Conservation (phyloP, 805 yeast genomes). For the Tetrapisispora iriomotensis region DNA sequence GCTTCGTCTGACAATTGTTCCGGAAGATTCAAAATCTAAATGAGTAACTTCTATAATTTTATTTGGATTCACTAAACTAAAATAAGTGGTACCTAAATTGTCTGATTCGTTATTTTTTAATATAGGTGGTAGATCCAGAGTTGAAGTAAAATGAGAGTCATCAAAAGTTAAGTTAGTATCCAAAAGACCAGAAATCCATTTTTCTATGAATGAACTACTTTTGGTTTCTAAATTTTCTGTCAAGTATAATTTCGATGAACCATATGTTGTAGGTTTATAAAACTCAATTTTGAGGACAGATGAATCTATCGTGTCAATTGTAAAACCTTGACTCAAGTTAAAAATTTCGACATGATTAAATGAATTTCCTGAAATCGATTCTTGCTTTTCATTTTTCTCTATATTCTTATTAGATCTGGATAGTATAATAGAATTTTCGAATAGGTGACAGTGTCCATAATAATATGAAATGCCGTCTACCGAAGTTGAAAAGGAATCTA, state of each 20-base stretch:
- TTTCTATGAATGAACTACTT: slow-evolving; percentile 28
- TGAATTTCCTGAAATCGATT: slow-evolving; percentile 4
- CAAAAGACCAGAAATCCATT: slow-evolving; percentile 35
- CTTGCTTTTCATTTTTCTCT: slow-evolving; percentile 3
- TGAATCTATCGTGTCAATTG: slow-evolving; percentile 16
- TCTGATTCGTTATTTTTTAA: slow-evolving; percentile 5
- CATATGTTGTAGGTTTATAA: neutral
- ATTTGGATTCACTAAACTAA: slow-evolving; percentile 13
- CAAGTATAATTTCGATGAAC: slow-evolving; percentile 8
- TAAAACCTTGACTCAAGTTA: slow-evolving; percentile 7
- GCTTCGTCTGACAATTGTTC: slow-evolving; percentile 20
- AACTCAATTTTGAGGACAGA: slow-evolving; percentile 16
- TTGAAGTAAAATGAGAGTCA: slow-evolving; percentile 25
- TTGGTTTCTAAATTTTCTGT: slow-evolving; percentile 20
- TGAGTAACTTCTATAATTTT: slow-evolving; percentile 13
- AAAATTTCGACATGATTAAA: slow-evolving; percentile 11
- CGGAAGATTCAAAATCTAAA: slow-evolving; percentile 10
- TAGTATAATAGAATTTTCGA: slow-evolving; percentile 21
- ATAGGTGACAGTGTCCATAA: slow-evolving; percentile 28
- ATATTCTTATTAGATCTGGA: slow-evolving; percentile 7
- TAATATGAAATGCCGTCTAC: slow-evolving; percentile 18
- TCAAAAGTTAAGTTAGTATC: slow-evolving; percentile 27
- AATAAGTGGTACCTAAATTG: slow-evolving; percentile 7
- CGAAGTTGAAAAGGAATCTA: slow-evolving; percentile 29
- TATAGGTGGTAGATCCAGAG: slow-evolving; percentile 20